Percentiles rank a stretch among this genome's conserved stretches.
Evolutionary conservation across 768 basidiomycete species (phyloP).

Genomic region (Pleurotus tuber-regium): DNA sequence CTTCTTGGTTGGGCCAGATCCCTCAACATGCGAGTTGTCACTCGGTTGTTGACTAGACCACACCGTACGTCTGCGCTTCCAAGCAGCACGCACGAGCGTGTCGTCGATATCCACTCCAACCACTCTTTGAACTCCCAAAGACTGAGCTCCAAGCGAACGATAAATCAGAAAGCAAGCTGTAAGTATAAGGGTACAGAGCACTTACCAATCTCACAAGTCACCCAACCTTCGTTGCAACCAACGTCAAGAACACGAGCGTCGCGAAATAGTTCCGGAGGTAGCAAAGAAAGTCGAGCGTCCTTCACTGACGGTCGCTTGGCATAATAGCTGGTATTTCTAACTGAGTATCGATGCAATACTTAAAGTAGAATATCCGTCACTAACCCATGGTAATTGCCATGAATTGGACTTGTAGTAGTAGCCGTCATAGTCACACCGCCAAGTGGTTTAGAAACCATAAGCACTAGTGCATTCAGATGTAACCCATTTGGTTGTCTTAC

Average conservation of each 20-base stretch:
- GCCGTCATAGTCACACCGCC: neutral
- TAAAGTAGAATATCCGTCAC: conserved; percentile 13
- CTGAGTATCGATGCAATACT: conserved; percentile 4
- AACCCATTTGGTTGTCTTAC: too few relatives aligned
- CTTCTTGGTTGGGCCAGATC: neutral
- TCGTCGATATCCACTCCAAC: conserved; percentile 87
- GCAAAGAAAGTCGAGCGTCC: conserved; percentile 64
- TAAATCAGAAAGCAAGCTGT: neutral
- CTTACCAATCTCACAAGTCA: conserved; percentile 84
- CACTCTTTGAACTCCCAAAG: conserved; percentile 59
- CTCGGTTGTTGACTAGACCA: conserved; percentile 67
- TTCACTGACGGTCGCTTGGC: conserved; percentile 58
- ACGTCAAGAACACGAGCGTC: conserved; percentile 71
- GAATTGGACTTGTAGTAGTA: conserved; percentile 33
- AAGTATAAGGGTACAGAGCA: neutral
- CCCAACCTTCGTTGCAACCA: conserved; percentile 85
- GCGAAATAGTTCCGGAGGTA: conserved; percentile 53
- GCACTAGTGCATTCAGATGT: too few relatives aligned
- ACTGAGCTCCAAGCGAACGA: conserved; percentile 49
- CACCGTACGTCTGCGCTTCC: conserved; percentile 63
- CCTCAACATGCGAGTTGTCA: neutral
- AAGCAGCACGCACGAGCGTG: conserved; percentile 69
- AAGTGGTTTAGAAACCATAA: too few relatives aligned
- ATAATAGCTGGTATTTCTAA: conserved; percentile 76
- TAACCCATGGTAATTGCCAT: conserved; percentile 78